phyloP scores from a whole-genome alignment of 2,329 filamentous ascomycete species.

The Sarocladiaceae sp. region DNA sequence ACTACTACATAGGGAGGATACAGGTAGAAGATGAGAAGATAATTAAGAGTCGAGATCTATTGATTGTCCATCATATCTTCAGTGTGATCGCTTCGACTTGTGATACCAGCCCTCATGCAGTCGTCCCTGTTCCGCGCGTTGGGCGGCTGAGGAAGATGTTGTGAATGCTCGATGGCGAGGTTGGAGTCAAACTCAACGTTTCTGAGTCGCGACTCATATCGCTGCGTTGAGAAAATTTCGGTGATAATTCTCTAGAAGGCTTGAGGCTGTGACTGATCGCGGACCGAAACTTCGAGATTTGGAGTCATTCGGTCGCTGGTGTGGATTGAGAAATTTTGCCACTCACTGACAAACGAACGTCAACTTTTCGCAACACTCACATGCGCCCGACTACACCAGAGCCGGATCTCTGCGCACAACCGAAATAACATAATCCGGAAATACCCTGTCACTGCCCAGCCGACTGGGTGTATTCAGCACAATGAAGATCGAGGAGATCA shows the following conservation, averaged over 20 bases:
- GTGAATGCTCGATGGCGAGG: no score
- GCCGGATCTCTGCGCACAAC: no score
- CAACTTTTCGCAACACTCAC: neutral
- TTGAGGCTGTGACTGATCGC: no score
- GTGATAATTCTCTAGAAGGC: neutral
- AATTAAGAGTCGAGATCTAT: conserved; percentile 1
- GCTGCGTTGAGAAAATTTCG: no score
- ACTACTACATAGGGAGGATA: conserved; percentile 4
- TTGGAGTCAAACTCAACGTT: no score
- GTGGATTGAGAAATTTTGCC: conserved; percentile 6
- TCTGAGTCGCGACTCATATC: no score
- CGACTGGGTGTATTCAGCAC: conserved; percentile 11
- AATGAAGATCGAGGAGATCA: conserved; percentile 38
- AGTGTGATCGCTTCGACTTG: no score
- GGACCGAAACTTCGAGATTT: neutral
- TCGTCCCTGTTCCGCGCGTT: no score
- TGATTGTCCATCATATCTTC: no score
- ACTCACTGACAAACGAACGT: conserved; percentile 1
- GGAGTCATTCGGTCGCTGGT: neutral
- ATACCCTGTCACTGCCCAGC: no score
- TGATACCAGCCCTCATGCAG: no score
- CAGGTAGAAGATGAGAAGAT: conserved; percentile 4
- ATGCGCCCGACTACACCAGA: neutral
- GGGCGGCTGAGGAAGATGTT: no score
- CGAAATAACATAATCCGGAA: neutral